These are phyloP conservation scores for Effrenium voratum DNA, from an alignment of 73 alveolate genomes.

Conservation along the genomic window DNA sequence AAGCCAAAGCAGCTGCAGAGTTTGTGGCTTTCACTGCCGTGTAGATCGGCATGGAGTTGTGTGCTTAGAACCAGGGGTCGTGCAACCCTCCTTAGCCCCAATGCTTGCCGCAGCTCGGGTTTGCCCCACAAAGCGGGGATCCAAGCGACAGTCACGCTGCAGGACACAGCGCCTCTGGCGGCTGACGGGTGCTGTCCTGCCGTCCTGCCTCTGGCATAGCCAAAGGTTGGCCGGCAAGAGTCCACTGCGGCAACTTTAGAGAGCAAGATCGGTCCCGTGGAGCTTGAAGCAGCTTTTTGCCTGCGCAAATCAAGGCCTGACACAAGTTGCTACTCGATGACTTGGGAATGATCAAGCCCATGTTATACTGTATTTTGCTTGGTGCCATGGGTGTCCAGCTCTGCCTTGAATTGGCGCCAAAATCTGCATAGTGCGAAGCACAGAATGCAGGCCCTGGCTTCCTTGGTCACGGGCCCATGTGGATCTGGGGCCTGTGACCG, in stretches of 20 bases:
- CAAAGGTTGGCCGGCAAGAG: neutral
- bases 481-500: no score
- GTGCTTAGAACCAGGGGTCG: no score
- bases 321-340: neutral
- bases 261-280: neutral
- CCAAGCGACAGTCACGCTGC: neutral
- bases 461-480: neutral
- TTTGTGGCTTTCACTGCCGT: no score
- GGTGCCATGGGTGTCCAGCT: neutral
- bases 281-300: neutral
- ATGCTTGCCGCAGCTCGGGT: neutral
- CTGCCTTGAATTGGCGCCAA: no score
- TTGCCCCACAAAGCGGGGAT: neutral
- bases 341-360: neutral
- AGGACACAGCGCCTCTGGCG: neutral
- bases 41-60: no score
- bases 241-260: neutral
- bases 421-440: no score
- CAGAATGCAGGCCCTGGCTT: neutral
- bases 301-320: neutral
- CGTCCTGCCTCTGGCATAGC: neutral
- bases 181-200: neutral
- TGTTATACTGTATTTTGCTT: neutral
- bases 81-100: no score
- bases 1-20: no score